Conservation (phyloP, 441 rosid genomes). For the Flueggea neowawraea region DNA sequence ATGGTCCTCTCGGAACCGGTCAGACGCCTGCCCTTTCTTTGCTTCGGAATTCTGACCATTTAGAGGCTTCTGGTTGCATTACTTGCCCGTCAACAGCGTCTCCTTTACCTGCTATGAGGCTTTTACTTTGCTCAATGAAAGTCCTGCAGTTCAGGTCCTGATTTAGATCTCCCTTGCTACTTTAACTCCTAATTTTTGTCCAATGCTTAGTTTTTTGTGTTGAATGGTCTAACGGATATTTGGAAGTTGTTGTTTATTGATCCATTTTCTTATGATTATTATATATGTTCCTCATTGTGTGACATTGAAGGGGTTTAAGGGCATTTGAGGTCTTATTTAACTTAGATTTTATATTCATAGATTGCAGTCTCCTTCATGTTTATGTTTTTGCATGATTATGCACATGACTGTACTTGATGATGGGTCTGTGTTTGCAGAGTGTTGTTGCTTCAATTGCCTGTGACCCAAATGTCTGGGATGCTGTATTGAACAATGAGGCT, state of each 20-base stretch:
- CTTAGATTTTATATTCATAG: no score
- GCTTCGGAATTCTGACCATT: constrained; percentile 23
- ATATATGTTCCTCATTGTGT: no score
- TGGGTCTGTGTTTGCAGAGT: constrained; percentile 27
- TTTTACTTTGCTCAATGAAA: constrained; percentile 52
- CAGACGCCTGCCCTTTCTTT: constrained; percentile 19
- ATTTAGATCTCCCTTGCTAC: neutral
- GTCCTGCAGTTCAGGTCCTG: constrained; percentile 60
- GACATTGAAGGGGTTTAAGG: no score
- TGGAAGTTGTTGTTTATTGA: no score
- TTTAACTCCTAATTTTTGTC: neutral
- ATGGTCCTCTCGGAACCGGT: constrained; percentile 16
- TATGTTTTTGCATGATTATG: no score
- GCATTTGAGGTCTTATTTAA: no score
- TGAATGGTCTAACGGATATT: no score
- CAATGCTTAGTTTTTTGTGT: no score
- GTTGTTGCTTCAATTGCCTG: constrained; percentile 71
- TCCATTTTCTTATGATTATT: no score
- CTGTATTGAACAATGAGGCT: constrained; percentile 45
- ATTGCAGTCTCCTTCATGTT: no score
- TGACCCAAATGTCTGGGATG: constrained; percentile 68
- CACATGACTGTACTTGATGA: no score
- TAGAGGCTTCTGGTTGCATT: constrained; percentile 30
- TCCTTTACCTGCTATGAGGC: constrained; percentile 55
- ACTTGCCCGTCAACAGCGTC: constrained; percentile 14